Evolutionary conservation across 768 basidiomycete genomes (phyloP), one percentile per base, ranked within the genome.

Genomic region (Xerocomus potaroensis): DNA sequence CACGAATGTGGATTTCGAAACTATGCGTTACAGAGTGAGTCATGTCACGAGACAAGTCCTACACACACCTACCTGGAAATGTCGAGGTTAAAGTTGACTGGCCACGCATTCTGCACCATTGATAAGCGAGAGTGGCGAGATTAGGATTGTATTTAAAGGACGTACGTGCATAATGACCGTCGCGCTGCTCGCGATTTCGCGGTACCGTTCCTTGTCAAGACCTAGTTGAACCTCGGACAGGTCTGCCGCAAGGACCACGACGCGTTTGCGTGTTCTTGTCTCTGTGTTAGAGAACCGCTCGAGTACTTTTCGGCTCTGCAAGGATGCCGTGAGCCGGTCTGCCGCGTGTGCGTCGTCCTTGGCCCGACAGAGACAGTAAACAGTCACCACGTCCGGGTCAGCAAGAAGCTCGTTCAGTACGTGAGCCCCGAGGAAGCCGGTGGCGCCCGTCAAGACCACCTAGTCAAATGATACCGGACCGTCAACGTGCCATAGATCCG

Each of bases 91-190:
- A 81, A 80, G 58, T 80, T 80, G 45, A 80, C 79, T 1, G 74
- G 71, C 79, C 79, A 80, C 8, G 76, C 77, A 41, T 74, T 78
- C 75, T 76, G 41, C n/a, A n/a, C n/a, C n/a, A n/a, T n/a, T n/a
- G n/a, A n/a, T n/a, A n/a, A n/a, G n/a, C n/a, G n/a, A n/a, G 26
- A 10, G 40, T 24, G 15, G 11, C n/a, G 22, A 27, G 10, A 10
- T 27, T 5, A 27, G 26, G 26, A 10, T 5, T 27, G 26, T 5
- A 27, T 27, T 5, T 6, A 23, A 31, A 7, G 9, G 7, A 53
- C 62, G 33, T 48, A 73, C 72, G 56, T 78, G 77, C 6, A 80
- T 70, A 15, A 79, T 66, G 31, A 66, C 62, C 1, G 78, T 79
- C 5, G 65, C 67, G 29, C 64, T 50, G 10, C 43, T 43, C 11